Percentiles rank a stretch among this genome's conserved stretches.
These are phyloP conservation scores for Penicillium manginii DNA, from an alignment of 495 filamentous ascomycete genomes.

Conservation along the genomic window DNA sequence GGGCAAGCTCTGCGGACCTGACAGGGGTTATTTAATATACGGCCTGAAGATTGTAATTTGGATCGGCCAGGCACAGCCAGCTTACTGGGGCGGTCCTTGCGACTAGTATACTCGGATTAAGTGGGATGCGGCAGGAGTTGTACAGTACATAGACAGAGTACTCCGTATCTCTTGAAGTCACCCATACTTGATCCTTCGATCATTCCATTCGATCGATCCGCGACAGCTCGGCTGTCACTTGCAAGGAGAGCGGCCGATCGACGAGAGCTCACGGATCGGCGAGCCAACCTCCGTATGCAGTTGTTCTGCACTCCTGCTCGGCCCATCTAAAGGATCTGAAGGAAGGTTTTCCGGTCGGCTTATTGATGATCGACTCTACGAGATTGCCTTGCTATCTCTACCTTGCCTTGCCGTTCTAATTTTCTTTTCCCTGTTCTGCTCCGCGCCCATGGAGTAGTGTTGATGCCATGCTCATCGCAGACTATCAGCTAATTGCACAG, in stretches of 20 bases:
- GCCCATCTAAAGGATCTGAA: background rate
- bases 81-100: background rate
- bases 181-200: background rate
- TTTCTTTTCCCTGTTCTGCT: no score
- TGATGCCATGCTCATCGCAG: no score
- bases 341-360: background rate
- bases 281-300: background rate
- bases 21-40: no score
- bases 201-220: background rate
- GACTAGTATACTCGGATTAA: background rate
- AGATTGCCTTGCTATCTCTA: background rate
- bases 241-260: background rate
- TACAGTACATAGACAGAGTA: no score
- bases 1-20: no score
- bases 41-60: background rate
- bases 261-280: background rate
- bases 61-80: background rate
- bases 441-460: no score
- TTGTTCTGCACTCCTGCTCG: no score
- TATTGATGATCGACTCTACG: no score
- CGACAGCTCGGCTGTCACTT: background rate
- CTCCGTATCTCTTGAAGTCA: no score
- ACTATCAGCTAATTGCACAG: background rate
- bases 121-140: no score
- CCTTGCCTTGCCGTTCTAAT: no score